phyloP scores from a whole-genome alignment of 148 eudicot genomes.

The Hydrangea macrophylla region DNA sequence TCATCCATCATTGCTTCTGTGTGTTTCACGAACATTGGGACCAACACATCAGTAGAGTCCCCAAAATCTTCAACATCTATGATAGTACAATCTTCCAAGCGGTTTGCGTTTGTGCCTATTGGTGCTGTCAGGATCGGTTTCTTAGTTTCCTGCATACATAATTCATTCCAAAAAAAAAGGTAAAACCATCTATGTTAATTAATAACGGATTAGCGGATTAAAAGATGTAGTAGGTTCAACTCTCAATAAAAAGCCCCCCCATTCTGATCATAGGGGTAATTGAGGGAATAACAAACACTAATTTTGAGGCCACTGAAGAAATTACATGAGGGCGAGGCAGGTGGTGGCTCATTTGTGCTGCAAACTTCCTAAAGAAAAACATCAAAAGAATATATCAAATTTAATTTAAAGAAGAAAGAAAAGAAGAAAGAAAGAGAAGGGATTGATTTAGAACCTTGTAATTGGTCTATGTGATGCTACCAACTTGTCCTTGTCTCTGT shows the following conservation, averaged over 20 bases:
- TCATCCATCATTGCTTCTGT: constrained; percentile 15
- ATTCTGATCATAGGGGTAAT: not conserved
- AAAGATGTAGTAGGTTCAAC: not conserved
- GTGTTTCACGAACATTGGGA: constrained; percentile 14
- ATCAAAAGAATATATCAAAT: not conserved
- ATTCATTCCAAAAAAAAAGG: not conserved
- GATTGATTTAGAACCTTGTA: not conserved
- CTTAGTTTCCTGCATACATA: not conserved
- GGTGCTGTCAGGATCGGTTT: not conserved
- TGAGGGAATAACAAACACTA: not conserved
- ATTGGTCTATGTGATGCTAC: not conserved
- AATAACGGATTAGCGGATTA: not conserved
- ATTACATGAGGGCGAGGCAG: not conserved
- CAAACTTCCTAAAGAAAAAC: constrained; percentile 6
- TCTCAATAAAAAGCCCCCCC: too few species aligned
- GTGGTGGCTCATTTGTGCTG: constrained; percentile 2
- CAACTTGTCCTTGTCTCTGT: not conserved
- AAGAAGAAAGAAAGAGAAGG: not conserved
- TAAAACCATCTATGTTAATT: not conserved
- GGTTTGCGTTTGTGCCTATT: not conserved
- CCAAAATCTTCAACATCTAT: not conserved
- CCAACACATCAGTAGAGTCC: not conserved
- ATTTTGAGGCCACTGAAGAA: not conserved
- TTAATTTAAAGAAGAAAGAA: not conserved
- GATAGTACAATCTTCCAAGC: not conserved